These are phyloP conservation scores for Leishmania major DNA, from an alignment of 208 protist species.

Conservation along the genomic window DNA sequence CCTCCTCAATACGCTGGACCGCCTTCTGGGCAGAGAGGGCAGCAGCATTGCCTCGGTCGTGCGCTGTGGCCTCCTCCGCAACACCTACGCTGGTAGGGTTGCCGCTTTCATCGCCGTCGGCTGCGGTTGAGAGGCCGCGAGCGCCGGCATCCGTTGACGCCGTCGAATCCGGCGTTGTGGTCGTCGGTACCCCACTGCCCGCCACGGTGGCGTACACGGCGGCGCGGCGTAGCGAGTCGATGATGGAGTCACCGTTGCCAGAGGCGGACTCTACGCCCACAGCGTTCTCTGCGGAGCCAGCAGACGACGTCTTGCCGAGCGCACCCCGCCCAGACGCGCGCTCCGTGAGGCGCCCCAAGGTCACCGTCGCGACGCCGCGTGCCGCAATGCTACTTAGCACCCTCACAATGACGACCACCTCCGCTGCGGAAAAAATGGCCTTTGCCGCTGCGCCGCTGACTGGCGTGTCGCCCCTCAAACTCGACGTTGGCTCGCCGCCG, in stretches of 20 bases:
- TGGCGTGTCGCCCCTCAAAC: neutral
- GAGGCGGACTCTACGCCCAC: neutral
- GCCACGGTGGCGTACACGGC: conserved; percentile 3
- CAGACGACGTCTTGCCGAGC: neutral
- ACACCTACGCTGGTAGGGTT: neutral
- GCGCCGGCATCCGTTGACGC: neutral
- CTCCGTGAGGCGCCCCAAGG: neutral
- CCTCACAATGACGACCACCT: conserved; percentile 25
- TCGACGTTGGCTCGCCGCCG: neutral
- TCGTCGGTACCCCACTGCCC: neutral
- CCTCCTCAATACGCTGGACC: conserved; percentile 9
- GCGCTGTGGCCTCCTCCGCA: neutral
- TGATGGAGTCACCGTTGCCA: conserved; percentile 4
- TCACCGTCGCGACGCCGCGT: neutral
- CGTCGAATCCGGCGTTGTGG: neutral
- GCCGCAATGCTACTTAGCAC: conserved; percentile 26
- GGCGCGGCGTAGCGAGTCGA: conserved; percentile 8
- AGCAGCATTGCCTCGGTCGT: neutral
- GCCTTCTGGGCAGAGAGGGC: neutral
- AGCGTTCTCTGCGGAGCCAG: neutral
- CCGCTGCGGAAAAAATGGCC: conserved; percentile 8
- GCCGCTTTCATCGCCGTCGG: neutral
- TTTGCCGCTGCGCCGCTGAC: neutral
- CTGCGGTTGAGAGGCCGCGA: neutral
- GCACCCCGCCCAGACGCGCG: neutral